Evolutionary conservation across 73 alveolate genomes (phyloP).

Genomic region (Halteria grandinella): DNA sequence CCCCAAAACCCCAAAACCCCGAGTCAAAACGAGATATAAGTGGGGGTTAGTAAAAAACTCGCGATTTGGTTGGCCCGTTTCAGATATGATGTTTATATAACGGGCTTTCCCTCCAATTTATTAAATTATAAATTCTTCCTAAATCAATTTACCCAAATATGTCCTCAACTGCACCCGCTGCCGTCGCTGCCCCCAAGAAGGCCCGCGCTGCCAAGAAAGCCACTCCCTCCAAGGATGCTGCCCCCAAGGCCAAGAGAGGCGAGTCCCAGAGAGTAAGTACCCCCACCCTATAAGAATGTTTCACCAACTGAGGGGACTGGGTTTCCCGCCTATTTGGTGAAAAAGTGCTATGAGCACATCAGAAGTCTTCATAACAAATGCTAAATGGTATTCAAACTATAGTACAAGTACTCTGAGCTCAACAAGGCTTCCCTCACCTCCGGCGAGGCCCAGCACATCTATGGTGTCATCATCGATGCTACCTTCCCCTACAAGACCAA

Average conservation of each 20-base stretch:
- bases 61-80: too few relatives aligned
- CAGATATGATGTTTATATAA: too few relatives aligned
- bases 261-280: background rate
- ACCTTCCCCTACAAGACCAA: constrained; percentile 68
- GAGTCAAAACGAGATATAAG: too few relatives aligned
- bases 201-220: constrained; percentile 13
- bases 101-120: constrained; percentile 39
- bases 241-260: constrained; percentile 23
- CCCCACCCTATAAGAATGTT: background rate
- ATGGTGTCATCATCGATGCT: constrained; percentile 66
- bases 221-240: constrained; percentile 26
- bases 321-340: too few relatives aligned
- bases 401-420: constrained; percentile 60
- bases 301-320: too few relatives aligned
- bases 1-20: too few relatives aligned
- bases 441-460: constrained; percentile 49
- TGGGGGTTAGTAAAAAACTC: too few relatives aligned
- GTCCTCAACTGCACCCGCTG: constrained; percentile 2
- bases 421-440: constrained; percentile 46
- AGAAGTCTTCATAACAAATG: too few relatives aligned
- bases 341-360: too few relatives aligned
- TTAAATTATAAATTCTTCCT: too few relatives aligned
- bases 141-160: background rate
- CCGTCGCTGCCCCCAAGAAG: background rate
- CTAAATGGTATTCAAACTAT: background rate